Evolutionary conservation across 305 asterid species (phyloP), one percentile per base, ranked within the genome.

Genomic region (Euphrasia arctica): DNA sequence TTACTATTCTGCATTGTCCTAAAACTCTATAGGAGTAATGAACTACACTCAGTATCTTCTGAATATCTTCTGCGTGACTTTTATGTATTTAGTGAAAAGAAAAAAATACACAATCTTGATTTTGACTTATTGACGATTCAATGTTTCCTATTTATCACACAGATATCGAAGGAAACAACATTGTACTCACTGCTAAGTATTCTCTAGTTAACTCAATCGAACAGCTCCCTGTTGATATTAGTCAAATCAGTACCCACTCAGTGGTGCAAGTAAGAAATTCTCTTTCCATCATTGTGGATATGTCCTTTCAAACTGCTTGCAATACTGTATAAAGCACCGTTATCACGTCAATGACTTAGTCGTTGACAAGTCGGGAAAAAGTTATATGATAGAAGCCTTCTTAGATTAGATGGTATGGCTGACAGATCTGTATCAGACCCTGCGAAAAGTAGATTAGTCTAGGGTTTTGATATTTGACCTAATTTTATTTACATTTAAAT

Each of bases 91-190:
- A 12, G 58, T 62, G n/a, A 13, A 18, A 18, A 62, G 45, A 14
- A 41, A 59, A 39, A 48, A 14, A 48, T 54, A n/a, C 45, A 54
- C 65, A 42, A 13, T 25, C 56, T 41, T 39, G 15, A 3, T 49
- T 42, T 52, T 49, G 60, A 32, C 18, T 56, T 49, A 64, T 27
- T 62, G 49, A 41, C 28, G 1, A 58, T 0, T 36, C 31, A 9
- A 39, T 18, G 12, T 8, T 45, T 59, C 51, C 62, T 25, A 71
- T 50, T 64, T 50, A 69, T 77, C 60, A 28, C 79, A 77, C 80
- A 93, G 99, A 90, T 78, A 73, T 77, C 60, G 97, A 88, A 79
- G 95, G 97, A 60, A 78, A 80, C 80, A 84, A 78, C 74, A 74
- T 85, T 34, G 66, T 88, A 49, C 95, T 93, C 63, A 76, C 90